Evolutionary conservation across 2,329 filamentous ascomycete genomes (phyloP).

Genomic region (Karstenula rhodostoma): DNA sequence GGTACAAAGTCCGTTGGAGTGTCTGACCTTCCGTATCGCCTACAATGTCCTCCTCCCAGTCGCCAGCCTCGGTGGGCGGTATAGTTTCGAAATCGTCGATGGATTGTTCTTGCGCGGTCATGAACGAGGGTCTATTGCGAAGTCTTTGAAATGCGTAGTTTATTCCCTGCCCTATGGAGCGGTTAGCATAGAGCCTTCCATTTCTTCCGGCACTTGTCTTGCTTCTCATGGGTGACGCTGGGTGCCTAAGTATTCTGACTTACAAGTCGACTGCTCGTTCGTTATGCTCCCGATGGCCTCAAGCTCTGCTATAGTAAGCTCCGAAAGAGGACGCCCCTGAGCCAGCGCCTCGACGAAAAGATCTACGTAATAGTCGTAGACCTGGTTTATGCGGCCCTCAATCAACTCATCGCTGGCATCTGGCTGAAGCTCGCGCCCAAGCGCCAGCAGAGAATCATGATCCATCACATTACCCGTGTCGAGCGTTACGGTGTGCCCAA

Average conservation of each 20-base stretch:
- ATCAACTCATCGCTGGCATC: conserved; percentile 29
- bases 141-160: conserved; percentile 35
- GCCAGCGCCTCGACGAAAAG: conserved; percentile 35
- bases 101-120: conserved; percentile 6
- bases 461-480: conserved; percentile 33
- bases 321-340: conserved; percentile 25
- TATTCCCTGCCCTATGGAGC: conserved; percentile 14
- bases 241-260: conserved; percentile 19
- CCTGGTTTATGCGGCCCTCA: conserved; percentile 27
- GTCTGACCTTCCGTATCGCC: conserved; percentile 71
- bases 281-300: conserved; percentile 31
- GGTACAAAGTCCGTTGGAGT: conserved; percentile 83
- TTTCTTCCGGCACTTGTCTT: background rate
- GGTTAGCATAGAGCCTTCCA: background rate
- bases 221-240: conserved; percentile 11
- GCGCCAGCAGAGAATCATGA: conserved; percentile 29
- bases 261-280: conserved; percentile 11
- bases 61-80: conserved; percentile 39
- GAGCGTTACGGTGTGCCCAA: conserved; percentile 34
- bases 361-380: conserved; percentile 44
- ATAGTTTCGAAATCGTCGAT: conserved; percentile 39
- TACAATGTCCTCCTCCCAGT: conserved; percentile 48
- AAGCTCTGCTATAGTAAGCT: conserved; percentile 25
- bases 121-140: conserved; percentile 22
- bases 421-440: conserved; percentile 31